Evolutionary conservation across 345 rosid genomes (phyloP).

Genomic region (Gossypium anomalum): DNA sequence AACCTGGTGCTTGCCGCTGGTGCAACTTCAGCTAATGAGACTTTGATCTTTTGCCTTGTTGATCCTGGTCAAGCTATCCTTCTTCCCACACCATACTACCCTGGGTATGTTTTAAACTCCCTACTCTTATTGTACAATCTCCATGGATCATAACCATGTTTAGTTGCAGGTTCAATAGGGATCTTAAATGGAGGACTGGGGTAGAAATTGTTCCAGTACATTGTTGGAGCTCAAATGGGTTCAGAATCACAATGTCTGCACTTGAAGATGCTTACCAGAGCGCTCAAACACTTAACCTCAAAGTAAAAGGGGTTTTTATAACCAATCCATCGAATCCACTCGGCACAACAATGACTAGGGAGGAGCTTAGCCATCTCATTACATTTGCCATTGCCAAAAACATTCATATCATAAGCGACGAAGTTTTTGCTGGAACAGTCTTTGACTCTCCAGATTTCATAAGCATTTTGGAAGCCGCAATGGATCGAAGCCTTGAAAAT

Average conservation of each 20-base stretch:
- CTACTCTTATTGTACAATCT: too few relatives aligned
- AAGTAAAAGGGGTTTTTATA: constrained; percentile 63
- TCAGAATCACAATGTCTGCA: constrained; percentile 47
- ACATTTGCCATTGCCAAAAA: constrained; percentile 39
- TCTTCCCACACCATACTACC: constrained; percentile 85
- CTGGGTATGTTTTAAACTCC: constrained; percentile 46
- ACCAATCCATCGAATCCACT: constrained; percentile 93
- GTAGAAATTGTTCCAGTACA: constrained; percentile 61
- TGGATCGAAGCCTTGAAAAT: constrained; percentile 28
- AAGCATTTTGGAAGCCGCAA: constrained; percentile 50
- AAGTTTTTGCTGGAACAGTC: constrained; percentile 73
- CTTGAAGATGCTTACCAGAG: constrained; percentile 60
- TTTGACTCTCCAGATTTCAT: constrained; percentile 52
- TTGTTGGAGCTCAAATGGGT: constrained; percentile 51
- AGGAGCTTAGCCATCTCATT: constrained; percentile 52
- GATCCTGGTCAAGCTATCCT: constrained; percentile 87
- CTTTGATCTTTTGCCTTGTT: constrained; percentile 80
- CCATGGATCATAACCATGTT: neutral
- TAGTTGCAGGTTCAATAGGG: constrained; percentile 61
- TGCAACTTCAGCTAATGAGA: constrained; percentile 89
- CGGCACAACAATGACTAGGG: constrained; percentile 61
- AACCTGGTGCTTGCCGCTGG: constrained; percentile 84
- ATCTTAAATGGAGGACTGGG: constrained; percentile 74
- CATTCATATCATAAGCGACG: constrained; percentile 74
- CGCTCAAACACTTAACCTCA: constrained; percentile 46